Evolutionary conservation across 805 yeast genomes (phyloP).

Genomic region (Wickerhamiella allomyrinae): DNA sequence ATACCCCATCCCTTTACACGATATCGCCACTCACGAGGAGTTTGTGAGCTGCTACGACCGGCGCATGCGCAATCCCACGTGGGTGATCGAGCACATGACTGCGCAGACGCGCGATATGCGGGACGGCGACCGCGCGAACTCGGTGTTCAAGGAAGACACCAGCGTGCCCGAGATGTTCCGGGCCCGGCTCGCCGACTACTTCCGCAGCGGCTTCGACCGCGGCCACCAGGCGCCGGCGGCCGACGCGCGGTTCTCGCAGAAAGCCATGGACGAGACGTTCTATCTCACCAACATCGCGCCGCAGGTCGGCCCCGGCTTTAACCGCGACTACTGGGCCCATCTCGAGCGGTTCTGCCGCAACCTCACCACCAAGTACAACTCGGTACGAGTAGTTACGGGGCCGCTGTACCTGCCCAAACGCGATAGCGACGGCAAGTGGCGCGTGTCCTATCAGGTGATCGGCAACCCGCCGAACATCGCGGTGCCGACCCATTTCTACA

Average conservation of each 20-base stretch:
- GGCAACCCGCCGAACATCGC: constrained; percentile 95
- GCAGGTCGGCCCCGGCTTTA: constrained; percentile 95
- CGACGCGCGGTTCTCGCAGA: constrained; percentile 78
- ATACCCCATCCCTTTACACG: constrained; percentile 90
- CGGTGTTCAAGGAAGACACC: constrained; percentile 81
- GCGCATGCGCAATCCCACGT: constrained; percentile 61
- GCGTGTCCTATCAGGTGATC: constrained; percentile 79
- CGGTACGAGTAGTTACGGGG: constrained; percentile 83
- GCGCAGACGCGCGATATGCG: constrained; percentile 35
- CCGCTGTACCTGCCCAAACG: constrained; percentile 77
- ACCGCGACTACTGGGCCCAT: constrained; percentile 96
- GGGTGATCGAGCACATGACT: constrained; percentile 77
- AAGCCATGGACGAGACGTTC: constrained; percentile 92
- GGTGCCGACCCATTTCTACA: constrained; percentile 95
- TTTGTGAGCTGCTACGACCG: constrained; percentile 81
- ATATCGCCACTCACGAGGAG: constrained; percentile 56
- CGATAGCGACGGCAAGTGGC: constrained; percentile 69
- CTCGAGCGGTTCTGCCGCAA: constrained; percentile 79
- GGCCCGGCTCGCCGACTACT: constrained; percentile 67
- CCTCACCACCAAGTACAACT: constrained; percentile 52
- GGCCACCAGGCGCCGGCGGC: constrained; percentile 99
- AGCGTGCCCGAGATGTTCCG: constrained; percentile 62
- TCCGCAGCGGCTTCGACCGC: constrained; percentile 89
- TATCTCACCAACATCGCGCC: constrained; percentile 84
- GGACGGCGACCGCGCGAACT: constrained; percentile 56